phyloP scores from a whole-genome alignment of 164 flowering plant species.

The Taxillus chinensis region DNA sequence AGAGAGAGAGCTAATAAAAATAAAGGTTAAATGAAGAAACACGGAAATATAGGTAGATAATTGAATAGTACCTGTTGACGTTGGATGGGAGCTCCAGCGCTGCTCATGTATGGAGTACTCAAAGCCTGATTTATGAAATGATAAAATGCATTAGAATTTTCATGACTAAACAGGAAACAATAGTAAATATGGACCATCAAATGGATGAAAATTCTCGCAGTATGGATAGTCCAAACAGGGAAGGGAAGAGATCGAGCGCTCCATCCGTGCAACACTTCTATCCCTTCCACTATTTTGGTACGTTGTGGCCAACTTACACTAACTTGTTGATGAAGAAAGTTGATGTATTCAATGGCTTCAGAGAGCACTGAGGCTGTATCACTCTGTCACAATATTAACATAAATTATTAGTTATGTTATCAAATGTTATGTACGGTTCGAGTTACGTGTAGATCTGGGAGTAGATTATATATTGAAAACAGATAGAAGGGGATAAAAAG shows the following conservation, averaged over 20 bases:
- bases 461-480: too few species aligned
- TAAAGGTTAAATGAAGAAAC: too few species aligned
- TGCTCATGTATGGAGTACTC: slow-evolving; percentile 69
- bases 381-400: slow-evolving; percentile 11
- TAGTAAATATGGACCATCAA: too few species aligned
- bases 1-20: too few species aligned
- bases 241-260: background rate
- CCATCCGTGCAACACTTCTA: too few species aligned
- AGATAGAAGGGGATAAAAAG: background rate
- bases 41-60: too few species aligned
- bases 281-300: background rate
- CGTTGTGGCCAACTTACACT: slow-evolving; percentile 32
- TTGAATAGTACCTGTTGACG: slow-evolving; percentile 36
- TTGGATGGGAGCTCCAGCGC: slow-evolving; percentile 39
- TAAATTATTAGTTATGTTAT: too few species aligned
- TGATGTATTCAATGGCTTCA: slow-evolving; percentile 79
- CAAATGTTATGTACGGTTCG: too few species aligned
- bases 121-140: slow-evolving; percentile 28
- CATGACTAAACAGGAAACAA: too few species aligned
- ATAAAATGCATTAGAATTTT: background rate
- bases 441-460: too few species aligned
- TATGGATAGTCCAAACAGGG: background rate
- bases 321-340: slow-evolving; percentile 78
- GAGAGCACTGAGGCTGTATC: slow-evolving; percentile 69
- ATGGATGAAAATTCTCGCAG: too few species aligned